These are phyloP conservation scores for Podila minutissima DNA, from an alignment of 192 early-diverging fungal genomes.

Conservation along the genomic window DNA sequence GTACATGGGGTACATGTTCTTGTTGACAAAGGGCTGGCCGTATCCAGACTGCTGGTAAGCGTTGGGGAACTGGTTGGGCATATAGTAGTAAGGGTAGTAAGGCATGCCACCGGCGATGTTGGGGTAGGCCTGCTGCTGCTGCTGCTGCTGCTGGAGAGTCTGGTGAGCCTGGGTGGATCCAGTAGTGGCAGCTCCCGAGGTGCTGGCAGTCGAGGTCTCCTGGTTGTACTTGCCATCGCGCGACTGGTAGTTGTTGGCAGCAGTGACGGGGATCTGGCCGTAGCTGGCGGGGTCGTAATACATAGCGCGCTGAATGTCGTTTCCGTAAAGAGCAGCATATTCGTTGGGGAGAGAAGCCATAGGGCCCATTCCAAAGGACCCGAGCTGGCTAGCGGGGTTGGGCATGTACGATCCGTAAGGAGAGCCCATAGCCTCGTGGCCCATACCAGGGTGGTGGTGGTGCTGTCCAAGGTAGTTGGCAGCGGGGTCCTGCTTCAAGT, in stretches of 20 bases:
- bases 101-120: conserved; percentile 62
- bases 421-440: conserved; percentile 57
- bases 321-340: conserved; percentile 67
- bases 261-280: conserved; percentile 65
- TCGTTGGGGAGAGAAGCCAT: conserved; percentile 64
- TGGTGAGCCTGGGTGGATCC: conserved; percentile 55
- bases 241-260: conserved; percentile 59
- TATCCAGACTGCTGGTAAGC: conserved; percentile 85
- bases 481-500: conserved; percentile 37
- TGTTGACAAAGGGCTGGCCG: conserved; percentile 92
- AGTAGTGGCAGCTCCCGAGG: conserved; percentile 42
- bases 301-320: conserved; percentile 73
- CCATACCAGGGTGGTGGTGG: conserved; percentile 55
- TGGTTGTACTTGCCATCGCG: conserved; percentile 63
- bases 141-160: conserved; percentile 58
- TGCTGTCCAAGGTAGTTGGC: conserved; percentile 64
- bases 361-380: conserved; percentile 64
- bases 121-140: conserved; percentile 58
- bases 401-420: conserved; percentile 65
- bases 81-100: conserved; percentile 87
- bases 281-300: conserved; percentile 66
- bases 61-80: conserved; percentile 82
- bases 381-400: conserved; percentile 52
- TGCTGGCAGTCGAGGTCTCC: conserved; percentile 45
- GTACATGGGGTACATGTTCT: conserved; percentile 90